Conservation (phyloP, 2,329 filamentous ascomycete species). For the Cladophialophora bantiana region DNA sequence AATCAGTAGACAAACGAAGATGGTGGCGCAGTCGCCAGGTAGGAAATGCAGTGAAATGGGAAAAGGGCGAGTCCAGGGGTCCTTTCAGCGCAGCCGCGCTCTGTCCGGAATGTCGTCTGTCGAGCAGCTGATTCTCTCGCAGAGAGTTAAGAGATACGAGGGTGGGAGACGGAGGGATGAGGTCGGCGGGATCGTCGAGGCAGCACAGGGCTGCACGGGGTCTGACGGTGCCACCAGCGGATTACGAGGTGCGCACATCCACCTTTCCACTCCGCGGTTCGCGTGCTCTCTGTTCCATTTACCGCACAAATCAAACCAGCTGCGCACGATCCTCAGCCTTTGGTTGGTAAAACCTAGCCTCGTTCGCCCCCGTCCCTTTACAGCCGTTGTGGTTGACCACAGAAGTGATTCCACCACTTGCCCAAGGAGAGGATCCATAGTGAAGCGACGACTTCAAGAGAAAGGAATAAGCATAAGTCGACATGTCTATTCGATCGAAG, state of each 20-base stretch:
- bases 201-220: not conserved
- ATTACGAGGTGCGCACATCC: conserved; percentile 3
- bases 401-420: not conserved
- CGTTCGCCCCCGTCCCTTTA: not conserved
- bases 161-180: conserved; percentile 10
- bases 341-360: not conserved
- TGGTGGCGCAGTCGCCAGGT: conserved; percentile 23
- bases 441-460: conserved; percentile 8
- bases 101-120: not conserved
- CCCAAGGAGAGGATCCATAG: not conserved
- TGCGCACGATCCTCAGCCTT: not conserved
- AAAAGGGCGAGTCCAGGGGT: conserved; percentile 36
- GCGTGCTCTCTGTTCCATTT: conserved; percentile 3
- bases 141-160: conserved; percentile 17
- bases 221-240: conserved; percentile 1
- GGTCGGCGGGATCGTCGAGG: conserved; percentile 14
- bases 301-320: not conserved
- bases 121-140: conserved; percentile 12
- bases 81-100: conserved; percentile 4
- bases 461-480: conserved; percentile 18
- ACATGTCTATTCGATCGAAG: conserved; percentile 20
- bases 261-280: conserved; percentile 11
- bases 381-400: not conserved
- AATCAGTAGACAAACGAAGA: conserved; percentile 33
- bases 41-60: conserved; percentile 32